phyloP scores from a whole-genome alignment of 2,329 filamentous ascomycete genomes.

The Lachnellula occidentalis region DNA sequence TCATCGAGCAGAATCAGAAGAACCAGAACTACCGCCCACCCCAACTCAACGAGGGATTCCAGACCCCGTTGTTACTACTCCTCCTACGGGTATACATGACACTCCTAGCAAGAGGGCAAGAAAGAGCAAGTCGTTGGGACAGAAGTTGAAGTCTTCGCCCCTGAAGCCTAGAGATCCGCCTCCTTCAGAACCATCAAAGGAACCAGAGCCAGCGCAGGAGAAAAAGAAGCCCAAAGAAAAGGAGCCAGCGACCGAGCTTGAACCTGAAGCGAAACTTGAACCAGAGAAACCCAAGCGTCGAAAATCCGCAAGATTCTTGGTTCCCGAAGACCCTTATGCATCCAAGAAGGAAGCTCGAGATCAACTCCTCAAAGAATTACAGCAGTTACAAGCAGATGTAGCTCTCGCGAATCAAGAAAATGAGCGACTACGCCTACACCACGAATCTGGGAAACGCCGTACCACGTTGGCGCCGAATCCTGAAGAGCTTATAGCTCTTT shows the following conservation, averaged over 20 bases:
- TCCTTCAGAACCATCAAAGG: slow-evolving; percentile 10
- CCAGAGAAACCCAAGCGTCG: slow-evolving; percentile 14
- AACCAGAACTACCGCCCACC: slow-evolving; percentile 60
- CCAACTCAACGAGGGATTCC: slow-evolving; percentile 43
- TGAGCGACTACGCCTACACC: slow-evolving; percentile 43
- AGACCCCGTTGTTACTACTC: slow-evolving; percentile 50
- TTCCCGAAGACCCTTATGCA: slow-evolving; percentile 27
- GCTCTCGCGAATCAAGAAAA: slow-evolving; percentile 52
- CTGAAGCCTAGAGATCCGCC: slow-evolving; percentile 24
- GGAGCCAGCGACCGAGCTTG: neutral
- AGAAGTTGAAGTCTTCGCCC: slow-evolving; percentile 30
- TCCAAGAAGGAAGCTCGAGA: slow-evolving; percentile 49
- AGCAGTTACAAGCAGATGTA: slow-evolving; percentile 54
- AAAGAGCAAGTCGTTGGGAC: slow-evolving; percentile 32
- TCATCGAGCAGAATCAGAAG: slow-evolving; percentile 31
- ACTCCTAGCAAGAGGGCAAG: slow-evolving; percentile 48
- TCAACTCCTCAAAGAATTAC: slow-evolving; percentile 49
- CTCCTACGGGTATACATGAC: slow-evolving; percentile 54
- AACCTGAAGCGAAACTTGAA: slow-evolving; percentile 2
- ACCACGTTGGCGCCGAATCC: slow-evolving; percentile 38
- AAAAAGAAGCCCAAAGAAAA: neutral
- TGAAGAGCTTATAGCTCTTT: slow-evolving; percentile 28
- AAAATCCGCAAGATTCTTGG: slow-evolving; percentile 25
- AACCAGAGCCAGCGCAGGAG: slow-evolving; percentile 26
- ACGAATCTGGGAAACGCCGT: slow-evolving; percentile 34